A percentile compares a stretch with the other conserved stretches of the same genome.
phyloP scores from a whole-genome alignment of 495 filamentous ascomycete genomes.

The Penicillium canariense region DNA sequence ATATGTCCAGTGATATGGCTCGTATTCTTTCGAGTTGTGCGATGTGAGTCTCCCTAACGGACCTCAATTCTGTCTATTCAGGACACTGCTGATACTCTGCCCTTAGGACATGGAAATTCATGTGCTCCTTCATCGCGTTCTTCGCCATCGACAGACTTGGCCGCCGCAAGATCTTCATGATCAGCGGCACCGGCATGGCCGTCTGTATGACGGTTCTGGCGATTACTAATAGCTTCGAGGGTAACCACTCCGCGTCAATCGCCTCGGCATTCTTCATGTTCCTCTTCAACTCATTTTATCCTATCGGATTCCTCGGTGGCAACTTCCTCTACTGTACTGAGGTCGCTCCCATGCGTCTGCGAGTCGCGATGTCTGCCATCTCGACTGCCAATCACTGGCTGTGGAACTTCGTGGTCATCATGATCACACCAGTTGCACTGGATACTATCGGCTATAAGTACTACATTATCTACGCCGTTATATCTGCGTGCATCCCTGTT shows the following conservation, averaged over 20 bases:
- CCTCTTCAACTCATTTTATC: slow-evolving; percentile 61
- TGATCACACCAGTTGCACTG: slow-evolving; percentile 52
- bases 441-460: slow-evolving; percentile 34
- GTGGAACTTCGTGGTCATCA: slow-evolving; percentile 59
- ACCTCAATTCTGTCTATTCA: no score
- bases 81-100: no score
- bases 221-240: slow-evolving; percentile 34
- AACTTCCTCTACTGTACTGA: slow-evolving; percentile 60
- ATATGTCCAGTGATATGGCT: no score
- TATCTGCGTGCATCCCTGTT: slow-evolving; percentile 37
- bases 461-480: slow-evolving; percentile 38
- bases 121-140: slow-evolving; percentile 46
- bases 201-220: slow-evolving; percentile 41
- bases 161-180: slow-evolving; percentile 45
- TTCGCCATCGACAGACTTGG: slow-evolving; percentile 50
- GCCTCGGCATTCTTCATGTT: slow-evolving; percentile 51
- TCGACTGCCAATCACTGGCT: slow-evolving; percentile 45
- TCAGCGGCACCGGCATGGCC: slow-evolving; percentile 44
- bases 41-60: no score
- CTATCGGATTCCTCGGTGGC: slow-evolving; percentile 56
- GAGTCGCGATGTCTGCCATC: slow-evolving; percentile 48
- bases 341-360: slow-evolving; percentile 51
- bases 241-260: slow-evolving; percentile 33
- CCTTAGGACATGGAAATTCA: slow-evolving; percentile 51
- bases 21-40: no score